phyloP scores from a whole-genome alignment of 352 stramenopile species.

The Phytophthora sp. region DNA sequence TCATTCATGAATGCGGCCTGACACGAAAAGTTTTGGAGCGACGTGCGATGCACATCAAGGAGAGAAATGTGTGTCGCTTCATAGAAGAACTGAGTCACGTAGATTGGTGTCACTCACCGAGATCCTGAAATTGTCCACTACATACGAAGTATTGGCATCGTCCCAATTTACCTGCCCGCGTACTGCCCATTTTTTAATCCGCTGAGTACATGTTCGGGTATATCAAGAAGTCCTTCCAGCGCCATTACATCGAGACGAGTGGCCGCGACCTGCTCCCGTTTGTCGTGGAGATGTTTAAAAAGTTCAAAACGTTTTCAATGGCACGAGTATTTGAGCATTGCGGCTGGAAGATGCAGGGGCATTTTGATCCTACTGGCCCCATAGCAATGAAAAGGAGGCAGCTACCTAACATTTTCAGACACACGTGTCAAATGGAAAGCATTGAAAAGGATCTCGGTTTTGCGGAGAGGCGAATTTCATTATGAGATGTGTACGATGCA shows the following conservation, averaged over 20 bases:
- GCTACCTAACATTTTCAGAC: not conserved
- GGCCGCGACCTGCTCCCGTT: not conserved
- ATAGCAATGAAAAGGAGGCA: not conserved
- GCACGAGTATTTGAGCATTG: not conserved
- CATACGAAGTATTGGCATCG: not conserved
- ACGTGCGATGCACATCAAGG: too few relatives aligned
- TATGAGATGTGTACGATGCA: too few relatives aligned
- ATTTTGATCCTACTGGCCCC: not conserved
- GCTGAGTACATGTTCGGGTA: not conserved
- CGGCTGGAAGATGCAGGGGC: not conserved
- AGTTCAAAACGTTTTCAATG: not conserved
- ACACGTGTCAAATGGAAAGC: not conserved
- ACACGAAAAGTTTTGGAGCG: too few relatives aligned
- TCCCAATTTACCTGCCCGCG: not conserved
- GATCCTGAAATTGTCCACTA: slow-evolving; percentile 1
- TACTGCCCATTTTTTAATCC: not conserved
- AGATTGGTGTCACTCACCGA: too few relatives aligned
- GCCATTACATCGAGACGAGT: not conserved
- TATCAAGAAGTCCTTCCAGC: not conserved
- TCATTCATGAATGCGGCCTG: too few relatives aligned
- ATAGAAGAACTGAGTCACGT: too few relatives aligned
- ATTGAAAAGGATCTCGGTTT: not conserved
- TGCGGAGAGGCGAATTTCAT: too few relatives aligned
- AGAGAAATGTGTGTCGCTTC: too few relatives aligned
- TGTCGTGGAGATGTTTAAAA: not conserved